Evolutionary conservation across 345 rosid genomes (phyloP), one percentile per base, ranked within the genome.

Genomic region (Eucalyptus curtisii): DNA sequence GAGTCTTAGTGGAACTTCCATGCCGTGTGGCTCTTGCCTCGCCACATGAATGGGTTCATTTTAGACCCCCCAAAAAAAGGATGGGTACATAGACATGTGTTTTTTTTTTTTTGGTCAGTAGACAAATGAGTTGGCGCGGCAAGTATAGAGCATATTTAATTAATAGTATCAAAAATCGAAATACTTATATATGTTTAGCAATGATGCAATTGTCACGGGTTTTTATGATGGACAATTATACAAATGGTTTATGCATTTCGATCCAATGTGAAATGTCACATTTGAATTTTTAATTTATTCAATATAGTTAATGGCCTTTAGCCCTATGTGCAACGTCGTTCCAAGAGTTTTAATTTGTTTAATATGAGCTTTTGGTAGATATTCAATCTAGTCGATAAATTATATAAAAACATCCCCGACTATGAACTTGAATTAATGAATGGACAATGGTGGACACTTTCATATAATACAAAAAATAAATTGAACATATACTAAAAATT

Each of bases 271-370:
- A 12, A 12, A 13, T 61, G 33, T 0, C 1, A 0, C 33, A 3
- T 30, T 0, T 55, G 7, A 61, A 30, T 0, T 61, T 61, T 61
- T 13, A 3, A 61, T 30, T 5, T 61, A 13, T 61, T 61, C 1
- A 12, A 27, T 0, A 1, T 6, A 2, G 0, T 61, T 27, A 2
- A 0, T 27, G 0, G 0, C 27, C 4, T 59, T 59, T 1, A 59
- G 13, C 1, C 1, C 0, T 12, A 61, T 16, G 13, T 30, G 17
- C 8, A 61, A 30, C 0, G 0, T 61, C 0, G 0, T 30, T 6
- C 2, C 30, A 0, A 0, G 0, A 30, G 0, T 3, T 61, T 61
- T 61, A 4, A 55, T 25, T 9, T 61, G 16, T 61, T 30, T 0
- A 30, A 12, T 61, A 61, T 1, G 4, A 6, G 6, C 0, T 61